Base-by-base conservation (phyloP, 208 protist genomes). In the Wallacemonas sp. region DNA sequence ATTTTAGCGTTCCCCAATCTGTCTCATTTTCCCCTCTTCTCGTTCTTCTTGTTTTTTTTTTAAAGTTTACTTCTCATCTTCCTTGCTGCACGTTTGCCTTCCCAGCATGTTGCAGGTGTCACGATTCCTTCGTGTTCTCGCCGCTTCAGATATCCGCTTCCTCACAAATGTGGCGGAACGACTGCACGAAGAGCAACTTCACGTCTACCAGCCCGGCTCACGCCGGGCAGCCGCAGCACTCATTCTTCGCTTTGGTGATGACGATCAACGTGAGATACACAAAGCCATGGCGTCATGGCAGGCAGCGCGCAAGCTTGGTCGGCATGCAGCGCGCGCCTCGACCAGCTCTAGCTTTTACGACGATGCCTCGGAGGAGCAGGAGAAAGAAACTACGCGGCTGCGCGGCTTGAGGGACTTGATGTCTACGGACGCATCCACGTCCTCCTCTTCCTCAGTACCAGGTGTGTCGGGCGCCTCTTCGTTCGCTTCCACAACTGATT, bases 171-270 rank as follows among this genome's bases (percentile, higher is more conserved):
- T 90, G 2, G 67, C 67, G 1, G 62, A 36, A 1, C 65, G 66
- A 4, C 55, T 94, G 45, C 12, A 36, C 27, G 77, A 79, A 56
- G 71, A 71, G 5, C 68, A 73, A 1, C 72, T 94, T 19, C 61
- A 83, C 49, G 75, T 73, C 14, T 94, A 91, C 64, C 19, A 47
- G 33, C 88, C 88, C 0, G 80, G 82, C 28, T 4, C 26, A 1
- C 68, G 45, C 28, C 84, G 88, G 46, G 71, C 72, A 26, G 74
- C 84, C 34, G 60, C 65, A 1, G 88, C 84, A 12, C 62, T 94
- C 19, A 64, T 94, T 22, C 68, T 94, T 0, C 79, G 88, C 55
- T 94, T 94, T 46, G 76, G 71, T n/a, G 76, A 84, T 27, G 62
- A 53, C 1, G 61, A 73, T 12, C 82, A 87, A 30, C 68, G 62